Evolutionary conservation across 2,329 filamentous ascomycete genomes (phyloP).

Genomic region (Catunica adiposa): DNA sequence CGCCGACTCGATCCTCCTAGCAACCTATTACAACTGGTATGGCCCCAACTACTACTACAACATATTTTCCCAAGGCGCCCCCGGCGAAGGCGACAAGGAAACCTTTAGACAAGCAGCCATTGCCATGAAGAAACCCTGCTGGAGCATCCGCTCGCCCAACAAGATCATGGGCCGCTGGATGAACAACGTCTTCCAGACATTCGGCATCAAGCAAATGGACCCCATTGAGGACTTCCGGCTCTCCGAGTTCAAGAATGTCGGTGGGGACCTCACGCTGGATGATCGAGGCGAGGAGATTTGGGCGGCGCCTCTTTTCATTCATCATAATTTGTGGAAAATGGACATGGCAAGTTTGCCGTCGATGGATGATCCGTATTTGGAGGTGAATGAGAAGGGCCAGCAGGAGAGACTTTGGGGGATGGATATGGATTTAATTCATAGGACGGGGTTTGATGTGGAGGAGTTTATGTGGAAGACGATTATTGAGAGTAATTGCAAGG

Average conservation of each 20-base stretch:
- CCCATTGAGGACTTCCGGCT: constrained; percentile 20
- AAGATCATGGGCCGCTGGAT: constrained; percentile 21
- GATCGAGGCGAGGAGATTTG: constrained; percentile 13
- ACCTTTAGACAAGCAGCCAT: constrained; percentile 30
- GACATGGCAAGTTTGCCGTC: constrained; percentile 19
- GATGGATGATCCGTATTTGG: constrained; percentile 6
- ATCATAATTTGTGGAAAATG: constrained; percentile 24
- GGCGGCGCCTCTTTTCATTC: constrained; percentile 21
- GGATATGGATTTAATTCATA: constrained; percentile 5
- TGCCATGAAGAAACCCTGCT: constrained; percentile 25
- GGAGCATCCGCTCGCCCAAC: constrained; percentile 23
- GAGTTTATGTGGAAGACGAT: constrained; percentile 10
- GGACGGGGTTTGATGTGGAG: constrained; percentile 10
- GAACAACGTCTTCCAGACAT: constrained; percentile 18
- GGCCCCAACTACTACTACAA: constrained; percentile 35
- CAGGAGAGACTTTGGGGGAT: constrained; percentile 10
- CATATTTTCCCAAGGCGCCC: constrained; percentile 27
- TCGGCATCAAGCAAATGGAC: constrained; percentile 21
- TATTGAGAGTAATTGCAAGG: constrained; percentile 7
- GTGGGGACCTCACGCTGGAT: constrained; percentile 14
- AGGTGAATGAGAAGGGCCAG: background rate
- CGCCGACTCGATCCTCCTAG: constrained; percentile 29
- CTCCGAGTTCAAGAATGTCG: constrained; percentile 13
- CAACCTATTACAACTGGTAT: constrained; percentile 39
- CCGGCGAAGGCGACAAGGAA: constrained; percentile 32